Evolutionary conservation across 768 basidiomycete genomes (phyloP).

Genomic region (Boletus subcaerulescens): DNA sequence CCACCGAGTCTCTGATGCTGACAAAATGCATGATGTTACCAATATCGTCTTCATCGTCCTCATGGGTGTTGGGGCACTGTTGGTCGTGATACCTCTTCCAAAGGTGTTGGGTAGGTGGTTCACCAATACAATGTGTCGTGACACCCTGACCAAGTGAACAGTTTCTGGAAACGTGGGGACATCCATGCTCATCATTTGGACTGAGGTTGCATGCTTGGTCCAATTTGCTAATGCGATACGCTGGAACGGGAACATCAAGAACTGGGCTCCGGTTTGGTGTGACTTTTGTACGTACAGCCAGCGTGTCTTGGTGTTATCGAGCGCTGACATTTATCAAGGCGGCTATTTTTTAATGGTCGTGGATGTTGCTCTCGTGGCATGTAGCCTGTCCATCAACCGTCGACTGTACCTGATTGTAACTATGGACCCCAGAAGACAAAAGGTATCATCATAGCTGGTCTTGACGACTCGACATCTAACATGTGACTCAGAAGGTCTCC

Average conservation of each 20-base stretch:
- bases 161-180: slow-evolving; percentile 32
- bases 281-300: slow-evolving; percentile 46
- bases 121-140: background rate
- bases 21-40: slow-evolving; percentile 1
- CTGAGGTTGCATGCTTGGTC: slow-evolving; percentile 22
- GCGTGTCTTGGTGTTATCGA: background rate
- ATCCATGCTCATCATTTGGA: slow-evolving; percentile 35
- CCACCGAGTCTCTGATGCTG: background rate
- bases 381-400: slow-evolving; percentile 46
- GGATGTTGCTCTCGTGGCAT: slow-evolving; percentile 37
- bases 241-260: slow-evolving; percentile 34
- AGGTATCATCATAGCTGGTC: slow-evolving; percentile 2
- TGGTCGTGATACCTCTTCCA: slow-evolving; percentile 44
- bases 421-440: slow-evolving; percentile 4
- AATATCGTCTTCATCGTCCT: slow-evolving; percentile 28
- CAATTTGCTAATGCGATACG: slow-evolving; percentile 35
- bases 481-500: slow-evolving; percentile 19
- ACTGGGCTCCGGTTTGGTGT: slow-evolving; percentile 46
- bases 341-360: slow-evolving; percentile 33
- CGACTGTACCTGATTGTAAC: slow-evolving; percentile 46
- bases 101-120: slow-evolving; percentile 51
- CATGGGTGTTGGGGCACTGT: slow-evolving; percentile 38
- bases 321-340: slow-evolving; percentile 7
- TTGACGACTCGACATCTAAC: background rate
- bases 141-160: background rate